Percentiles rank a stretch among this genome's conserved stretches.
phyloP scores from a whole-genome alignment of 2,329 filamentous ascomycete species.

The Pezicula carpinea region DNA sequence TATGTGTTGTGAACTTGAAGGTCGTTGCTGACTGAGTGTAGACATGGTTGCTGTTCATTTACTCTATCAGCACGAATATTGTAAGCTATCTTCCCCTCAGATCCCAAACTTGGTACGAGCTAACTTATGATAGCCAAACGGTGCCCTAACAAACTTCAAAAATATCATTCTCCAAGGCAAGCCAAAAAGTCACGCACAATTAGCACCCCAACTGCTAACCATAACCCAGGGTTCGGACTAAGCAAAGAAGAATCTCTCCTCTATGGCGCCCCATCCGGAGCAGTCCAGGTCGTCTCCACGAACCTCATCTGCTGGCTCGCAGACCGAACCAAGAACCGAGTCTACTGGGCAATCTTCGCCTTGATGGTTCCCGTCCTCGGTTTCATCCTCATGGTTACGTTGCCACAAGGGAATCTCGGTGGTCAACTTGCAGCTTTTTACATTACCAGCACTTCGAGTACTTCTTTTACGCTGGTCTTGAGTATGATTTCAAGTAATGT shows the following conservation, averaged over 20 bases:
- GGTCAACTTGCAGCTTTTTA: conserved; percentile 2
- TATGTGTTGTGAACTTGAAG: not conserved
- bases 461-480: not conserved
- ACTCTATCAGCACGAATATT: not conserved
- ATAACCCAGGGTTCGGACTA: not conserved
- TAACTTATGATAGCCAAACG: not conserved
- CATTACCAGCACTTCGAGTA: not conserved
- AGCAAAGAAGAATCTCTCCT: not conserved
- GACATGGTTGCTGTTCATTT: not conserved
- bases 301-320: not conserved
- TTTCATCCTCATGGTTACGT: not conserved
- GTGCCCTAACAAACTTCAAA: not conserved
- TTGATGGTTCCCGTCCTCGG: not conserved
- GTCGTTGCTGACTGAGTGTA: not conserved
- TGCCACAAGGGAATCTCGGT: not conserved
- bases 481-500: conserved; percentile 3
- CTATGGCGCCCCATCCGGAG: not conserved
- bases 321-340: not conserved
- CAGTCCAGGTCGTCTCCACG: not conserved
- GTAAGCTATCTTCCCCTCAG: not conserved
- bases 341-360: not conserved
- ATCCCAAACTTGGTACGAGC: no score
- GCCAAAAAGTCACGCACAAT: no score
- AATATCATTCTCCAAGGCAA: not conserved
- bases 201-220: no score